Conservation (phyloP, 495 filamentous ascomycete species). For the Xylaria longipes region DNA sequence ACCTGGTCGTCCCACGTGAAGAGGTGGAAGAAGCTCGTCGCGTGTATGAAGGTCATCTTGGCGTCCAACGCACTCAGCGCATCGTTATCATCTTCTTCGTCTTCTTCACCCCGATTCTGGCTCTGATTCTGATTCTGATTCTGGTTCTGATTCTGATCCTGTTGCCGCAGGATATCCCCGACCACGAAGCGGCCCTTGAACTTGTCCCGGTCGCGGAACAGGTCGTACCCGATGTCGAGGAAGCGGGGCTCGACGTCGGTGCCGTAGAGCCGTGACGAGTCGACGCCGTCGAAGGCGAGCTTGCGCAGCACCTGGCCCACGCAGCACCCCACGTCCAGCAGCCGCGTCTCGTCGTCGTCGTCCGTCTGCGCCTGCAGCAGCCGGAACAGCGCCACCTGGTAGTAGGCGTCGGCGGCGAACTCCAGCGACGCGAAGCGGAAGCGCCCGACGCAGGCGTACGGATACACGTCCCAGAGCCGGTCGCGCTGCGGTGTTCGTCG, state of each 20-base stretch:
- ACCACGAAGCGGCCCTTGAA: slow-evolving; percentile 36
- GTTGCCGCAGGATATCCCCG: slow-evolving; percentile 43
- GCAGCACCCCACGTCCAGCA: slow-evolving; percentile 58
- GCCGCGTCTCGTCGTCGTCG: background rate
- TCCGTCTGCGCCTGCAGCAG: slow-evolving; percentile 44
- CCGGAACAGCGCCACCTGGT: slow-evolving; percentile 49
- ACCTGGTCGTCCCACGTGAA: slow-evolving; percentile 51
- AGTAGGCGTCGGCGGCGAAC: slow-evolving; percentile 38
- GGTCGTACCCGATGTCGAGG: slow-evolving; percentile 50
- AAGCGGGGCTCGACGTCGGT: slow-evolving; percentile 51
- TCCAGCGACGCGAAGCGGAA: slow-evolving; percentile 59
- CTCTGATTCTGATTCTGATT: too few relatives aligned
- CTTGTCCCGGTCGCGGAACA: slow-evolving; percentile 44
- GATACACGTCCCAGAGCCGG: slow-evolving; percentile 52
- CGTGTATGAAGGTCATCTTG: slow-evolving; percentile 49
- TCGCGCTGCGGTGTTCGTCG: slow-evolving; percentile 46
- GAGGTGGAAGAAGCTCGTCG: slow-evolving; percentile 54
- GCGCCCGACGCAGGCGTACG: slow-evolving; percentile 61
- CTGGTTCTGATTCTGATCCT: background rate
- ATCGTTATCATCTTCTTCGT: slow-evolving; percentile 8
- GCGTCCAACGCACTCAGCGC: slow-evolving; percentile 34
- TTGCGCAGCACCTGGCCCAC: slow-evolving; percentile 56
- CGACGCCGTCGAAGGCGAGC: slow-evolving; percentile 51
- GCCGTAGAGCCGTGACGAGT: slow-evolving; percentile 45
- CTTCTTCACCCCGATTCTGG: background rate